A percentile compares a stretch with the other conserved stretches of the same genome.
phyloP scores from a whole-genome alignment of 768 basidiomycete species.

The Lanmaoa rubissima region DNA sequence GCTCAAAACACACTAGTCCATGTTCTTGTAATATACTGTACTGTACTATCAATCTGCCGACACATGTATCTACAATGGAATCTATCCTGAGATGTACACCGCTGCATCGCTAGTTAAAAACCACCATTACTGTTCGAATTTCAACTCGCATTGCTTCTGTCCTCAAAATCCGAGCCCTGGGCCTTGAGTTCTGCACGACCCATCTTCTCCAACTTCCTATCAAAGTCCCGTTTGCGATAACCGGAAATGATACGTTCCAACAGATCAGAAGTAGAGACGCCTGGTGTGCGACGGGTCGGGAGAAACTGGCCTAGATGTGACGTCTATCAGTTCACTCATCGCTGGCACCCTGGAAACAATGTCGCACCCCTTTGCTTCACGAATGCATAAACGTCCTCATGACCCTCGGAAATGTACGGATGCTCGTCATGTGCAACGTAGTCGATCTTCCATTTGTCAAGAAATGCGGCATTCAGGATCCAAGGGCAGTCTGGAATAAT shows the following conservation, averaged over 20 bases:
- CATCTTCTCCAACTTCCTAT: constrained; percentile 87
- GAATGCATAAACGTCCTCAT: constrained; percentile 82
- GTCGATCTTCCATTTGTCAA: constrained; percentile 86
- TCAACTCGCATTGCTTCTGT: constrained; percentile 5
- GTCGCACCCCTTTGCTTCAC: constrained; percentile 74
- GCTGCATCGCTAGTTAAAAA: background rate
- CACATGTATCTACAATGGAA: background rate
- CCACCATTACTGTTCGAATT: background rate
- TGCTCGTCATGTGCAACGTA: constrained; percentile 97
- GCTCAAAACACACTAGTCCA: background rate
- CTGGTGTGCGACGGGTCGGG: constrained; percentile 92
- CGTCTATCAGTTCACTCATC: background rate
- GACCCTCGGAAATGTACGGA: constrained; percentile 76
- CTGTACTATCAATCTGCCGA: background rate
- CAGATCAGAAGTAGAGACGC: constrained; percentile 90
- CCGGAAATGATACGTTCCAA: constrained; percentile 88
- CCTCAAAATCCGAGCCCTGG: constrained; percentile 40
- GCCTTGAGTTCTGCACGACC: constrained; percentile 71
- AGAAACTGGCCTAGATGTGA: constrained; percentile 76
- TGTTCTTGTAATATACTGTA: constrained; percentile 12
- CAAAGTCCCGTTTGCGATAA: constrained; percentile 83
- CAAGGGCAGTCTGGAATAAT: constrained; percentile 90
- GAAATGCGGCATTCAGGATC: constrained; percentile 78
- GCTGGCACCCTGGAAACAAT: background rate
- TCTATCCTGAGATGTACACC: background rate